These are phyloP conservation scores for Hypoxylon fuscum DNA, from an alignment of 495 filamentous ascomycete species.

Conservation along the genomic window DNA sequence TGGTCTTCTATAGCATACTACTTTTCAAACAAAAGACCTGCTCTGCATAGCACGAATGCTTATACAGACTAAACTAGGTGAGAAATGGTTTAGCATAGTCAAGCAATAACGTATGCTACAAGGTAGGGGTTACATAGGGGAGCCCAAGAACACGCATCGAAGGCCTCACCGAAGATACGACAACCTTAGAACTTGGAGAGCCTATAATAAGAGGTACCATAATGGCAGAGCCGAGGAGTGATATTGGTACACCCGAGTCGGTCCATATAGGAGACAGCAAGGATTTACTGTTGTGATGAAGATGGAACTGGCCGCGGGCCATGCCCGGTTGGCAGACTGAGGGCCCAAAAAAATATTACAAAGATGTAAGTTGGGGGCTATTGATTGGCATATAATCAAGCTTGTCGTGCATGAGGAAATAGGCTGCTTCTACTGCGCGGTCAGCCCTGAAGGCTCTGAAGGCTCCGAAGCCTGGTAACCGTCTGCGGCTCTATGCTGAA, in stretches of 20 bases:
- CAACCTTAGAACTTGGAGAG: neutral
- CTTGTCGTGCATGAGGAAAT: constrained; percentile 41
- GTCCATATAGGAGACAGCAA: constrained; percentile 15
- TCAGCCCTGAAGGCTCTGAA: constrained; percentile 32
- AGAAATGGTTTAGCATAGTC: constrained; percentile 9
- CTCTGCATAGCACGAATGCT: neutral
- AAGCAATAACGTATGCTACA: constrained; percentile 1
- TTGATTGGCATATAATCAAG: constrained; percentile 31
- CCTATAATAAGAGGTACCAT: constrained; percentile 16
- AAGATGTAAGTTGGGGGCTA: constrained; percentile 32
- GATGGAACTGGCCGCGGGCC: constrained; percentile 32
- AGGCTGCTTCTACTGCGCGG: constrained; percentile 32
- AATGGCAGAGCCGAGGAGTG: neutral
- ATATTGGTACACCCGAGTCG: constrained; percentile 25
- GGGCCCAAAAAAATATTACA: constrained; percentile 15
- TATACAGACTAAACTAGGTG: constrained; percentile 4
- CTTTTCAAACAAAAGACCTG: constrained; percentile 2
- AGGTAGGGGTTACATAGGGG: neutral
- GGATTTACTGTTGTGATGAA: constrained; percentile 25
- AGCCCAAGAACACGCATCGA: neutral
- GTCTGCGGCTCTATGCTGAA: constrained; percentile 42
- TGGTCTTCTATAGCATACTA: constrained; percentile 13
- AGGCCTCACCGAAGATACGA: constrained; percentile 27
- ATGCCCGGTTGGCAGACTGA: constrained; percentile 27
- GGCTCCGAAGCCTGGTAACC: constrained; percentile 36